Conservation (phyloP, 2,329 filamentous ascomycete species). For the Kalmusia sp. region DNA sequence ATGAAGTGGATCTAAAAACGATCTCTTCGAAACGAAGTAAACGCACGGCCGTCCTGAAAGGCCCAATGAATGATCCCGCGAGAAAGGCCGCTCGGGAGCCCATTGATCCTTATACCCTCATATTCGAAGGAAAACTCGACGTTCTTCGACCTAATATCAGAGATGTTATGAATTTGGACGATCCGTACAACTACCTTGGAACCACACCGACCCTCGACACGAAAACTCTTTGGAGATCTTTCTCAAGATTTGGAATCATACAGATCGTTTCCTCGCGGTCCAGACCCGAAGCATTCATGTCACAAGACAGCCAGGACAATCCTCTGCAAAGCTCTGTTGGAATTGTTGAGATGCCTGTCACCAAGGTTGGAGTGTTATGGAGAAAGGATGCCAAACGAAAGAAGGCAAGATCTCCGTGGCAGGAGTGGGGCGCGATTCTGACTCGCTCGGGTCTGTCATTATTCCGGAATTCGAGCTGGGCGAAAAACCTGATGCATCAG, state of each 20-base stretch:
- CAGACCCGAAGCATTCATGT: conserved; percentile 93
- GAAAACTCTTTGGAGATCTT: conserved; percentile 82
- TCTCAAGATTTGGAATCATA: conserved; percentile 88
- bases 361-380: conserved; percentile 94
- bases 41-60: conserved; percentile 63
- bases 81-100: conserved; percentile 78
- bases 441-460: conserved; percentile 98
- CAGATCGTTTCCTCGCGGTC: conserved; percentile 96
- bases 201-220: conserved; percentile 79
- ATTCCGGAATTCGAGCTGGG: conserved; percentile 91
- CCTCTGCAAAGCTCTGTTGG: conserved; percentile 82
- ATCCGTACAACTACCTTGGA: conserved; percentile 88
- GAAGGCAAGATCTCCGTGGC: conserved; percentile 94
- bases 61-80: conserved; percentile 70
- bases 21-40: conserved; percentile 75
- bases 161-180: conserved; percentile 91
- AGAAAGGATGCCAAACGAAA: conserved; percentile 93
- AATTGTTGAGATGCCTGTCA: conserved; percentile 96
- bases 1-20: conserved; percentile 81
- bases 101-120: conserved; percentile 92
- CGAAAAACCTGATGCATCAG: conserved; percentile 88
- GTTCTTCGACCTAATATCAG: conserved; percentile 82
- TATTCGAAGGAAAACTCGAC: conserved; percentile 88
- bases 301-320: conserved; percentile 82
- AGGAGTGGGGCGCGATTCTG: conserved; percentile 96